Percentiles rank a stretch among this genome's conserved stretches.
phyloP scores from a whole-genome alignment of 768 basidiomycete genomes.

The Suillus occidentalis region DNA sequence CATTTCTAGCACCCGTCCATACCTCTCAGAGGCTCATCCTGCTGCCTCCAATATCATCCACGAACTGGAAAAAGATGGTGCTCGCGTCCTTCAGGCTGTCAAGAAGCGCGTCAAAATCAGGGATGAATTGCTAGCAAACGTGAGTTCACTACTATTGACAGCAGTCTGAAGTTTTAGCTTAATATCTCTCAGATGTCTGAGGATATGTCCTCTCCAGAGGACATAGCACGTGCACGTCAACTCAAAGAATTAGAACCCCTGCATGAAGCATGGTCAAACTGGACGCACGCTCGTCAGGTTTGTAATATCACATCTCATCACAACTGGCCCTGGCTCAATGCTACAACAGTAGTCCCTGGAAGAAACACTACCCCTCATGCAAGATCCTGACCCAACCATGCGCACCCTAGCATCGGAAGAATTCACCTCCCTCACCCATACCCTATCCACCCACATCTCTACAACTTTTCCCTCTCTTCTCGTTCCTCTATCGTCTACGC shows the following conservation, averaged over 20 bases:
- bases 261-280: slow-evolving; percentile 65
- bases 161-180: neutral
- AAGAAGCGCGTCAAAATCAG: neutral
- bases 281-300: slow-evolving; percentile 59
- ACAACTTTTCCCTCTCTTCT: slow-evolving; percentile 68
- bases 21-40: neutral
- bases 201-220: slow-evolving; percentile 51
- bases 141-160: slow-evolving; percentile 9
- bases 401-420: slow-evolving; percentile 74
- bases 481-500: slow-evolving; percentile 68
- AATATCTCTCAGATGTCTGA: slow-evolving; percentile 45
- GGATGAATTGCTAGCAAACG: slow-evolving; percentile 37
- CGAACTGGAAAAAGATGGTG: slow-evolving; percentile 43
- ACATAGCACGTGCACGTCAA: slow-evolving; percentile 57
- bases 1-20: slow-evolving; percentile 9
- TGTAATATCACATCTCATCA: slow-evolving; percentile 19
- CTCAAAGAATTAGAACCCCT: slow-evolving; percentile 72
- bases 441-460: slow-evolving; percentile 28
- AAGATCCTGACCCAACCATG: slow-evolving; percentile 76
- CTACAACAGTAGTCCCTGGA: slow-evolving; percentile 56
- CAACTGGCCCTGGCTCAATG: slow-evolving; percentile 14
- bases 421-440: slow-evolving; percentile 43
- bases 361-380: slow-evolving; percentile 60
- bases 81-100: slow-evolving; percentile 45
- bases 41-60: slow-evolving; percentile 14